phyloP scores from a whole-genome alignment of 75 land plant species.

The Pseudotsuga menziesii region DNA sequence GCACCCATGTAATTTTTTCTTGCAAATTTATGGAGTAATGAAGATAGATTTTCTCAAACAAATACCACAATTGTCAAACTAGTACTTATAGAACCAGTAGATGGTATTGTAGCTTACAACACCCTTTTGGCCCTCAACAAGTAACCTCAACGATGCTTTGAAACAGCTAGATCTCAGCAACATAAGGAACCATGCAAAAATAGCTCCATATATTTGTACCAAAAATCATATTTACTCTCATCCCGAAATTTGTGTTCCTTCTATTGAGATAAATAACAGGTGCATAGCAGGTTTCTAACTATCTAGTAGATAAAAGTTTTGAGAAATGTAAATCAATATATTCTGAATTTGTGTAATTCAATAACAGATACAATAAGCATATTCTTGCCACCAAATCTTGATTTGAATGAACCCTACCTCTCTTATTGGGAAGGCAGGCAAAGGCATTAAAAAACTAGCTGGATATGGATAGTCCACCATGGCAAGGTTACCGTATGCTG shows the following conservation, averaged over 20 bases:
- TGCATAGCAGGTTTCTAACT: background rate
- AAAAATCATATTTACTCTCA: background rate
- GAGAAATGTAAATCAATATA: background rate
- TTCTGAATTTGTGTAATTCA: background rate
- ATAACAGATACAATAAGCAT: background rate
- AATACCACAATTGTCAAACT: background rate
- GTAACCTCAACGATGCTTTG: background rate
- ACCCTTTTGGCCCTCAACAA: background rate
- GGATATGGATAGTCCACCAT: conserved; percentile 95
- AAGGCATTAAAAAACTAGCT: conserved; percentile 72
- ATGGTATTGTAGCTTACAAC: background rate
- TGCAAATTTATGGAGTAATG: background rate
- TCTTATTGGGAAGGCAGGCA: conserved; percentile 85
- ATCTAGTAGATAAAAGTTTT: background rate
- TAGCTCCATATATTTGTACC: background rate
- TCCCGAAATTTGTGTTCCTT: background rate
- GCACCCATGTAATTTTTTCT: background rate
- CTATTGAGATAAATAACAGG: background rate
- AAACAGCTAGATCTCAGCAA: background rate
- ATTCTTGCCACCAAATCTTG: background rate
- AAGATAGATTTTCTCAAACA: no score
- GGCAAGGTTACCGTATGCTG: conserved; percentile 79
- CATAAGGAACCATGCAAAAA: background rate
- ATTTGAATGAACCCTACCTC: conserved; percentile 39
- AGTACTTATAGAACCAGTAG: background rate